Conservation (phyloP, 306 rosid species). For the Quercus rubra region DNA sequence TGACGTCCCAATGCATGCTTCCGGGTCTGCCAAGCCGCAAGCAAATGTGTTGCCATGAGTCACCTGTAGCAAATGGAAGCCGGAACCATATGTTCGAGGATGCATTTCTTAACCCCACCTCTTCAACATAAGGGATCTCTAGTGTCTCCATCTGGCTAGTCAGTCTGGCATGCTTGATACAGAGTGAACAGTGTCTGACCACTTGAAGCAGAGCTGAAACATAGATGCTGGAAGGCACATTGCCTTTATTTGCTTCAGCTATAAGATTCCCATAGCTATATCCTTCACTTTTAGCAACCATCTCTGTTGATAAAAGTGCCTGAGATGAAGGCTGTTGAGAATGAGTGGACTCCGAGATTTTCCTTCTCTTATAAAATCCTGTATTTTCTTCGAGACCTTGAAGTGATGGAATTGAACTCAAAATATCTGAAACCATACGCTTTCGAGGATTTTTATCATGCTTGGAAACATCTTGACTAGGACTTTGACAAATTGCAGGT, state of each 20-base stretch:
- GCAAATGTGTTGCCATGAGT: conserved; percentile 91
- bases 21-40: conserved; percentile 98
- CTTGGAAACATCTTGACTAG: conserved; percentile 48
- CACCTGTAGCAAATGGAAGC: conserved; percentile 83
- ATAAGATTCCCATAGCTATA: conserved; percentile 73
- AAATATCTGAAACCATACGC: conserved; percentile 73
- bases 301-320: conserved; percentile 39
- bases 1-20: conserved; percentile 97
- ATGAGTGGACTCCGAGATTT: conserved; percentile 42
- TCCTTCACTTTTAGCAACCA: conserved; percentile 54
- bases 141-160: conserved; percentile 95
- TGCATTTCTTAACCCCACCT: conserved; percentile 76
- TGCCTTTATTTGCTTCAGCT: conserved; percentile 87
- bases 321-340: conserved; percentile 49
- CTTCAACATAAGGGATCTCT: conserved; percentile 92
- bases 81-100: conserved; percentile 97
- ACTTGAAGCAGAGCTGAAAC: conserved; percentile 92
- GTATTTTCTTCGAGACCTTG: conserved; percentile 47
- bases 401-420: conserved; percentile 80
- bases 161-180: conserved; percentile 92
- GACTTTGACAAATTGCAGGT: conserved; percentile 36
- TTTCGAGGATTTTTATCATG: conserved; percentile 62
- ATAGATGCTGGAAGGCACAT: conserved; percentile 80
- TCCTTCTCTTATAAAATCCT: conserved; percentile 62
- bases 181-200: conserved; percentile 88